Evolutionary conservation across 148 eudicot species (phyloP).

Genomic region (Amaranthus palmeri): DNA sequence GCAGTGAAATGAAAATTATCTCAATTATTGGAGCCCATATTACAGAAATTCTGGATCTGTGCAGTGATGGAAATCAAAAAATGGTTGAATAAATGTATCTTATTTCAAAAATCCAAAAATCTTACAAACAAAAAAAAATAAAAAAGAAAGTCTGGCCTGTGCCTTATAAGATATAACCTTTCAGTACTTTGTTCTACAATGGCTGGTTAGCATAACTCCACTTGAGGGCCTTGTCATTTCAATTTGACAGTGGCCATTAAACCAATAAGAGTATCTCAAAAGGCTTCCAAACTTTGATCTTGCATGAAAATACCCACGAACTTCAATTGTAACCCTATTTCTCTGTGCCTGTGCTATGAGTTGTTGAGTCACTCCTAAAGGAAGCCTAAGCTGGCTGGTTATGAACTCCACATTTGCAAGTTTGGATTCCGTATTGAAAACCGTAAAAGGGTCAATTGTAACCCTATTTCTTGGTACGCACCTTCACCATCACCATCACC

Average conservation of each 20-base stretch:
- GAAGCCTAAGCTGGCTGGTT: conserved; percentile 66
- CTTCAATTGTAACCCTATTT: conserved; percentile 48
- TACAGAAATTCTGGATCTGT: conserved; percentile 2
- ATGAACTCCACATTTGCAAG: conserved; percentile 50
- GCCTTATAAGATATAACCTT: background rate
- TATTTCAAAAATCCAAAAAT: conserved; percentile 15
- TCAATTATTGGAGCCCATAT: background rate
- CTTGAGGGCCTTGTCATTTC: conserved; percentile 66
- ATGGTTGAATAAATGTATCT: conserved; percentile 13
- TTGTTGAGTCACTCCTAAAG: conserved; percentile 29
- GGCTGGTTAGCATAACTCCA: conserved; percentile 52
- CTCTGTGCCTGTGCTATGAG: conserved; percentile 39
- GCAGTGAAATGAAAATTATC: background rate
- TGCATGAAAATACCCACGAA: conserved; percentile 51
- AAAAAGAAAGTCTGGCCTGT: background rate
- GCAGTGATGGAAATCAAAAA: background rate
- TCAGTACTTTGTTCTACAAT: conserved; percentile 51
- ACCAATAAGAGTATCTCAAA: conserved; percentile 59
- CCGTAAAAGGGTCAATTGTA: conserved; percentile 54
- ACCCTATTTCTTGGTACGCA: too few relatives aligned
- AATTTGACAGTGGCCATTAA: conserved; percentile 51
- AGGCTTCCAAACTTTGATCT: conserved; percentile 54
- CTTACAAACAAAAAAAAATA: conserved; percentile 8
- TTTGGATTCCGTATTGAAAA: conserved; percentile 26
- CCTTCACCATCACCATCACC: conserved; percentile 17